phyloP scores from a whole-genome alignment of 2,329 filamentous ascomycete species.

The Dothideomycetes sp. region DNA sequence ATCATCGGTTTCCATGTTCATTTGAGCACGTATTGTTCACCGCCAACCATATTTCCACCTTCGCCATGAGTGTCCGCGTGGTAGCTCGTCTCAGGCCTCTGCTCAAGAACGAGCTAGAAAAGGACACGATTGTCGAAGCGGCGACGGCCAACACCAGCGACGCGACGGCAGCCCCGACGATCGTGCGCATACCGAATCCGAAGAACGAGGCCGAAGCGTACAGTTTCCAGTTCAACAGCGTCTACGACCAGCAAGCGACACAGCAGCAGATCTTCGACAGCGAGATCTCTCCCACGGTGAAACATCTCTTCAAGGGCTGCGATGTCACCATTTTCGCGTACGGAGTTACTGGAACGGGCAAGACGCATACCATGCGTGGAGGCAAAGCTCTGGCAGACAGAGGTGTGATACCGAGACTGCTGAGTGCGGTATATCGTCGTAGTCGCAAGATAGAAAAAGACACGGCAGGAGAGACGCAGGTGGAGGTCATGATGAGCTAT shows the following conservation, averaged over 20 bases:
- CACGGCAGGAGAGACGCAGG: conserved; percentile 54
- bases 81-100: conserved; percentile 85
- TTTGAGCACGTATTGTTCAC: neutral
- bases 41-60: neutral
- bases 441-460: conserved; percentile 81
- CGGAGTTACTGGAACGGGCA: conserved; percentile 84
- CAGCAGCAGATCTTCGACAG: conserved; percentile 83
- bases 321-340: conserved; percentile 89
- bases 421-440: conserved; percentile 76
- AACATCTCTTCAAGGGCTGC: conserved; percentile 81
- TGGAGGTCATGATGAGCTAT: conserved; percentile 72
- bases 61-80: conserved; percentile 57
- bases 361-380: conserved; percentile 93
- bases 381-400: conserved; percentile 76
- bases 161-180: conserved; percentile 38
- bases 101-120: conserved; percentile 72
- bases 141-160: conserved; percentile 34
- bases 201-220: conserved; percentile 88
- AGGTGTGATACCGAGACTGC: conserved; percentile 74
- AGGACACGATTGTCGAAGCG: conserved; percentile 71
- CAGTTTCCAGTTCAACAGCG: conserved; percentile 87
- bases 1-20: no score
- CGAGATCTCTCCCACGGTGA: conserved; percentile 83
- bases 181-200: conserved; percentile 84
- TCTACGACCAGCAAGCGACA: conserved; percentile 69